Evolutionary conservation across 2,329 filamentous ascomycete genomes (phyloP), one percentile per base, ranked within the genome.

Genomic region (Pseudopithomyces maydicus): DNA sequence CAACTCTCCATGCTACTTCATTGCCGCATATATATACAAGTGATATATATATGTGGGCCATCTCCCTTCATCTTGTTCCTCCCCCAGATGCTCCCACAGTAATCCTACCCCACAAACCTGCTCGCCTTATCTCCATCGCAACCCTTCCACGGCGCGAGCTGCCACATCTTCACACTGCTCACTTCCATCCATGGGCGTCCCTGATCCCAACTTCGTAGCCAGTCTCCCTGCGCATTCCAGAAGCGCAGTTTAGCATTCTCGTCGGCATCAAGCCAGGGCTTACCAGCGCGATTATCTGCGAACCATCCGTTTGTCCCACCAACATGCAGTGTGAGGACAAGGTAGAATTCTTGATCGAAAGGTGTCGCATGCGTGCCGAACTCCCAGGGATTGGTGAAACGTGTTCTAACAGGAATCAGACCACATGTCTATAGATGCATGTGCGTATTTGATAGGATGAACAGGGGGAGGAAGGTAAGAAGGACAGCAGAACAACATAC

Each of bases 301-400:
- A 95, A 96, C 90, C 90, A 96, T 36, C 91, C 91, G 64, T 92
- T 93, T 20, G 88, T 91, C 48, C 87, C 86, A 29, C 90, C 90
- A 7, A 93, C 90, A 11, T 87, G 90, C 3, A 93, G 80, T 68
- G 91, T 91, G 55, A 94, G 72, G 64, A 92, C 88, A 44, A 94
- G 82, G 67, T 90, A 92, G 69, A 93, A 93, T 15, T 84, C 77
- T 62, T 90, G 82, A 69, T 93, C 90, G 66, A 94, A 94, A 0
- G 90, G 90, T 0, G 90, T 87, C 58, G 88, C 84, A 36, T 82
- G 67, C 29, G 80, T 80, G 10, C 84, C 85, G 0, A 82, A 71
- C 20, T 78, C 80, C 90, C 90, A 93, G 0, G 83, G 81, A 65
- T 92, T 83, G 14, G 77, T 66, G 7, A 91, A 78, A 2, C 83